Evolutionary conservation across 768 basidiomycete species (phyloP), one percentile per base, ranked within the genome.

Genomic region (Hemileccinum rubropunctum): DNA sequence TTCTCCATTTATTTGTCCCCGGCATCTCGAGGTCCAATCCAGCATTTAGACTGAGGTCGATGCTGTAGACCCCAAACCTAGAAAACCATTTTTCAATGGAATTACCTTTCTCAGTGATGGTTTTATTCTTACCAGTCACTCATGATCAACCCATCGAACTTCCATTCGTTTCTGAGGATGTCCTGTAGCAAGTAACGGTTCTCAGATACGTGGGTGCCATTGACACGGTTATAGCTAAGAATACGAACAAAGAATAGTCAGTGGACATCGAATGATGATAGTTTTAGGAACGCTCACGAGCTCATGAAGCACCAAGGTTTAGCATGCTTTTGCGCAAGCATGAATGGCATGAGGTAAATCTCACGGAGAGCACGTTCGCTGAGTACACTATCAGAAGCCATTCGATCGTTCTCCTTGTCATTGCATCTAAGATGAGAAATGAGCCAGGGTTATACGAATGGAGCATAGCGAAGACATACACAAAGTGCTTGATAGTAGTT

Each of bases 11-110:
- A 67, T 84, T 83, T 13, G 70, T 69, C 2, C 88, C 88, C 0
- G 86, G 87, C 86, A 88, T 89, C 63, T 89, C 87, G 33, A 91
- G 76, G 60, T 90, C 85, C 20, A 90, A 71, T 3, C 88, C 88
- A n/a, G 87, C 86, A 51, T 89, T 90, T 52, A 88, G 71, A 21
- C 74, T 69, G 20, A 75, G 71, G 54, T 82, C 81, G 28, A 88
- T 71, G 45, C 81, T 79, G 70, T 90, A 90, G 3, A 78, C 69
- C 1, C 89, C 89, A 50, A 85, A 86, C 84, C 84, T 86, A 47
- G 18, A 42, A 8, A 32, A n/a, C 4, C 2, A 28, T 47, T 49
- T 35, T 30, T 52, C 35, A 41, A 10, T 36, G 41, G 40, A 40
- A n/a, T 23, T 12, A 12, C 32, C 21, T 35, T 20, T 27, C 12